phyloP scores from a whole-genome alignment of 2,329 filamentous ascomycete genomes.

The Domatiomyces globalis region DNA sequence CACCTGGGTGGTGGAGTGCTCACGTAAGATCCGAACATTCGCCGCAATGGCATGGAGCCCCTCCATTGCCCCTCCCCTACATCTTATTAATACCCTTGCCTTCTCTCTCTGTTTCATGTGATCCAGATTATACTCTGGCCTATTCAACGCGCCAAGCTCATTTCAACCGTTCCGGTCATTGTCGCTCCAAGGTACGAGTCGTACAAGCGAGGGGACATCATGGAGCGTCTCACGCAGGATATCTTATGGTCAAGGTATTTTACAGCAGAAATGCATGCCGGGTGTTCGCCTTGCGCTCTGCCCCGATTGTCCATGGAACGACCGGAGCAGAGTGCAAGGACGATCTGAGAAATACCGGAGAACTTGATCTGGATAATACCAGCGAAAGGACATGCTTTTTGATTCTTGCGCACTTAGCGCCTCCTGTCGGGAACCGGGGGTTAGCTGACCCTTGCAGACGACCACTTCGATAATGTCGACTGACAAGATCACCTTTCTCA shows the following conservation, averaged over 20 bases:
- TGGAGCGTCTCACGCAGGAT: constrained; percentile 2
- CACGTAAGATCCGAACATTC: no score
- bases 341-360: constrained; percentile 15
- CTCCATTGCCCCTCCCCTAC: neutral
- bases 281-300: constrained; percentile 2
- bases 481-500: constrained; percentile 73
- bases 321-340: constrained; percentile 2
- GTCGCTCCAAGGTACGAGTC: neutral
- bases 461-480: constrained; percentile 49
- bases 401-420: neutral
- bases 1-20: no score
- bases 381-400: constrained; percentile 16
- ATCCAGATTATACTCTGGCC: neutral
- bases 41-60: neutral
- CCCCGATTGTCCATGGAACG: neutral
- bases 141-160: neutral
- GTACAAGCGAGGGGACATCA: neutral
- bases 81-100: neutral
- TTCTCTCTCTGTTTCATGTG: neutral
- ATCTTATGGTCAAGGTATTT: constrained; percentile 3
- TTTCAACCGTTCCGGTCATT: neutral
- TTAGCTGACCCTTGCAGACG: neutral
- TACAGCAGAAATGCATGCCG: constrained; percentile 4
- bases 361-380: constrained; percentile 17
- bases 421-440: neutral